Percentiles rank a stretch among this genome's conserved stretches.
phyloP scores from a whole-genome alignment of 495 filamentous ascomycete species.

The Aspergillus hancockii region DNA sequence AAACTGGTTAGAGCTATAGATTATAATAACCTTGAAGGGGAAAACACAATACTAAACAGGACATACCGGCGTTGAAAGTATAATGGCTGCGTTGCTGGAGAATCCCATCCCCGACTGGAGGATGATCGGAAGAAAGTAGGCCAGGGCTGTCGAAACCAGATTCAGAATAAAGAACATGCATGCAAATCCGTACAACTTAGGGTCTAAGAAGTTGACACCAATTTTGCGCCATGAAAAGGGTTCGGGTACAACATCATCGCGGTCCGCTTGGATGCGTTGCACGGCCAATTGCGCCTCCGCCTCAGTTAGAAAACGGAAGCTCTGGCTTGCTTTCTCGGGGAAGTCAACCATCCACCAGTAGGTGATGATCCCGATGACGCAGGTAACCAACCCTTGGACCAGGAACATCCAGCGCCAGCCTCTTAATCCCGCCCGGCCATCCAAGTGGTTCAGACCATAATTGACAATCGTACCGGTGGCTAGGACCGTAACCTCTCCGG shows the following conservation, averaged over 20 bases:
- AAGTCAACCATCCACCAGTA: constrained; percentile 85
- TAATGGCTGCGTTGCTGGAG: constrained; percentile 61
- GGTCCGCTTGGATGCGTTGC: constrained; percentile 60
- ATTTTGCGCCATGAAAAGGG: constrained; percentile 61
- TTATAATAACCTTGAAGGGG: background rate
- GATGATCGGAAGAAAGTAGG: constrained; percentile 74
- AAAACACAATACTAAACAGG: background rate
- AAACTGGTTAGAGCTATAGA: background rate
- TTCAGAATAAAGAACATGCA: constrained; percentile 74
- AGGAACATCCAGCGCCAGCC: constrained; percentile 82
- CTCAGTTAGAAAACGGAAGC: constrained; percentile 62
- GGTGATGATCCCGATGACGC: constrained; percentile 63
- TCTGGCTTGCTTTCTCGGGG: constrained; percentile 63
- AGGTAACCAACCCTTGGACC: constrained; percentile 67
- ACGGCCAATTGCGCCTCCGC: constrained; percentile 59
- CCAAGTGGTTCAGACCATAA: constrained; percentile 65
- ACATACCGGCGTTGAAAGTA: constrained; percentile 66
- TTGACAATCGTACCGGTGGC: constrained; percentile 74
- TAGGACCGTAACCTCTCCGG: constrained; percentile 64
- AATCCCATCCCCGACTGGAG: constrained; percentile 73
- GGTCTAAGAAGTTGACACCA: constrained; percentile 61
- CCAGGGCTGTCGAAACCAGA: constrained; percentile 65
- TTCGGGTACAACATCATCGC: constrained; percentile 64
- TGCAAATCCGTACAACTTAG: constrained; percentile 73
- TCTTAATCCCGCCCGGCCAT: constrained; percentile 59